Base-by-base conservation (phyloP, 495 filamentous ascomycete species). In the Aspergillus affinis region DNA sequence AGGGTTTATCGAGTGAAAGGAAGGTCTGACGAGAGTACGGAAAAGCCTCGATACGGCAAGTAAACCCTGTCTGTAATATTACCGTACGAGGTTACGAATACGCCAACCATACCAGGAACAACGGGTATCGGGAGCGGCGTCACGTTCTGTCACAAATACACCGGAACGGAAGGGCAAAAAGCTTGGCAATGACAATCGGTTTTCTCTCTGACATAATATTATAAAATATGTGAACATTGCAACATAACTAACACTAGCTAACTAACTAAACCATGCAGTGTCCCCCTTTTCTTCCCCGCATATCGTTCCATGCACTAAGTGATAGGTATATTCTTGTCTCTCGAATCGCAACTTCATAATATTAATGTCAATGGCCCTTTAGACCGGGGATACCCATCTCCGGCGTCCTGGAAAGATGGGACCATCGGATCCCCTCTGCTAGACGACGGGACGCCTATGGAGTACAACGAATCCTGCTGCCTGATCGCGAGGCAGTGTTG, bases 261-360 rank as follows among this genome's bases (percentile, higher is more conserved):
- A 21, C 3, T 5, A 49, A 18, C 19, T 21, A 20, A 18, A 2
- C 23, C 48, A 17, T 49, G 51, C 13, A 23, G 29, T 41, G 6
- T 41, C 6, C n/a, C 36, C 32, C n/a, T 19, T 20, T 32, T 36
- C 20, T 54, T 44, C 52, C 52, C 52, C 52, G 29, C 52, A 54
- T 32, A 36, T 54, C 26, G 12, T 18, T 49, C 23, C 48, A 49
- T 27, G 47, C 23, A 19, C 18, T 32, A 32, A n/a, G n/a, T n/a
- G n/a, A n/a, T n/a, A n/a, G n/a, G n/a, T 26, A 2, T 26, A 26
- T 26, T 26, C 23, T 2, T 26, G 23, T 26, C 23, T 26, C 23
- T 26, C 23, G 23, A 26, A 26, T 26, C 23, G 23, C 23, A 26
- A 26, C 23, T 26, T 26, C 23, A 26, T 26, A 26, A 26, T 26